Base-by-base conservation (phyloP, 768 basidiomycete genomes). In the Leccinum barrowsii region DNA sequence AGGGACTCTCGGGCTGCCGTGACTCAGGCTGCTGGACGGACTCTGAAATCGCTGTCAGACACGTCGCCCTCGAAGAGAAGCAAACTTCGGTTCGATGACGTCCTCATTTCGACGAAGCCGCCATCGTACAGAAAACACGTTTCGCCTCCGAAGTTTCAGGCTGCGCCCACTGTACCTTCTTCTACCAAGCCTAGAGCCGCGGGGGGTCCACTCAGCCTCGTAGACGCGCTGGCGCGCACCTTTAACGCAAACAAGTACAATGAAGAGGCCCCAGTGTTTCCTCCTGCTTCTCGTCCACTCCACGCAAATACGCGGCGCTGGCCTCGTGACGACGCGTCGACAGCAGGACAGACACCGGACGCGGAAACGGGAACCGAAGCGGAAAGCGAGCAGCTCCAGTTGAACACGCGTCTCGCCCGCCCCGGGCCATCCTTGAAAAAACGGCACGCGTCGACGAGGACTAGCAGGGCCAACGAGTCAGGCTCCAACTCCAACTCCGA, bases 211-310 rank as follows among this genome's bases (percentile, higher is more conserved):
- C 44, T 63, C 17, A 66, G 55, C 53, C 49, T 72, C 21, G 65
- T 70, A 28, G 63, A 66, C 30, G 70, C 69, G 32, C 52, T 71
- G 15, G 44, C 63, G 37, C 65, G 44, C 15, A 68, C 70, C 24
- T 71, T 72, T 26, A 21, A 63, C n/a, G 70, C 70, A 3, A 72
- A 72, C 50, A 65, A 22, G 30, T 26, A 67, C 10, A 15, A n/a
- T 5, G 61, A 34, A 34, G 34, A 66, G 1, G 21, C 6, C 0
- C 15, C 17, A 30, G 28, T 30, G 8, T 22, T 13, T 26, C 47
- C 13, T 48, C 15, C 47, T 7, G 4, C 15, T 26, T 3, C 44
- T 3, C 54, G n/a, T 58, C 54, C 3, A 11, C 17, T 55, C 12
- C 59, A 35, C 40, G 1, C 22, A 5, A 11, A 15, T 26, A 8